phyloP scores from a whole-genome alignment of 805 yeast genomes.

The Metschnikowia bowlesiae region DNA sequence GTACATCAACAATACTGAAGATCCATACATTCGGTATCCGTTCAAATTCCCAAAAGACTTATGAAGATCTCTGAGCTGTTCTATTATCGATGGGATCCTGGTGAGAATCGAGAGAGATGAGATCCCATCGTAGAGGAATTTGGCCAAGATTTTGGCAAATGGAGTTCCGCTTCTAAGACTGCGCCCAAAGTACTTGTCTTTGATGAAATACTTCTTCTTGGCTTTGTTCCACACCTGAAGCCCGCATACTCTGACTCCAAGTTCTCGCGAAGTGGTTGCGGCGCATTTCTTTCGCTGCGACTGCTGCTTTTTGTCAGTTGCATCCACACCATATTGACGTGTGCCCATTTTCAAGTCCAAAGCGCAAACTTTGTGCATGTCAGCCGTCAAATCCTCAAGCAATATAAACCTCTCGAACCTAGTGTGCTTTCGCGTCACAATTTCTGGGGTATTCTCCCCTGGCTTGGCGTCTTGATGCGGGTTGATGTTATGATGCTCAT shows the following conservation, averaged over 20 bases:
- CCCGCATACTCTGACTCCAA: constrained; percentile 95
- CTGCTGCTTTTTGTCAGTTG: constrained; percentile 59
- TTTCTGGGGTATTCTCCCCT: constrained; percentile 13
- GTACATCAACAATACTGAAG: constrained; percentile 82
- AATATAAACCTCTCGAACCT: constrained; percentile 77
- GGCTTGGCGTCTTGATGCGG: constrained; percentile 2
- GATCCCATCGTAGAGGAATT: constrained; percentile 77
- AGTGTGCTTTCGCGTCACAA: constrained; percentile 38
- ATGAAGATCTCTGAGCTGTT: constrained; percentile 55
- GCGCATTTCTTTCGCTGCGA: constrained; percentile 83
- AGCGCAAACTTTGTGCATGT: constrained; percentile 82
- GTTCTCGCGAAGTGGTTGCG: constrained; percentile 68
- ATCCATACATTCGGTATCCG: constrained; percentile 89
- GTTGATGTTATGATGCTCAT: constrained; percentile 24
- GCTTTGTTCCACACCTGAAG: constrained; percentile 48
- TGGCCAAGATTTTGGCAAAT: constrained; percentile 67
- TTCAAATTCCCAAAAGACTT: constrained; percentile 49
- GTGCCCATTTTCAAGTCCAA: constrained; percentile 97
- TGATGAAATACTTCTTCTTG: constrained; percentile 46
- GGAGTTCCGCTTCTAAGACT: constrained; percentile 63
- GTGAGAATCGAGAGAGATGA: constrained; percentile 51
- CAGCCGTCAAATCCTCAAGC: constrained; percentile 84
- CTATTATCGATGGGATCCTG: constrained; percentile 64
- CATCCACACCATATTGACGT: constrained; percentile 96
- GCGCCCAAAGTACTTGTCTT: constrained; percentile 93